These are phyloP conservation scores for Aureobasidium sp. DNA, from an alignment of 2,329 filamentous ascomycete genomes.

Conservation along the genomic window DNA sequence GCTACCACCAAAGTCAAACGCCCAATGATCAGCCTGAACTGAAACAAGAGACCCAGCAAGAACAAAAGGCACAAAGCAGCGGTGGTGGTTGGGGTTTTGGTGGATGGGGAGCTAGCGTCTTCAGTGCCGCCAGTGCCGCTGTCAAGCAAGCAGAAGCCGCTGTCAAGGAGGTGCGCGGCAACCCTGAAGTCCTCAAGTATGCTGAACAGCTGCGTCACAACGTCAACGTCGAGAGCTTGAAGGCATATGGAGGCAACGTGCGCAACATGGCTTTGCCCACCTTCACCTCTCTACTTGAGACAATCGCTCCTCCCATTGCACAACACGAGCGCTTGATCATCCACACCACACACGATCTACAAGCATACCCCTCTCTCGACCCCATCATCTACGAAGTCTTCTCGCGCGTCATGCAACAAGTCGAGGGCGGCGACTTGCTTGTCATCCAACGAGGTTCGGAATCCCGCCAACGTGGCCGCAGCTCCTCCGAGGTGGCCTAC, in stretches of 20 bases:
- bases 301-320: conserved; percentile 89
- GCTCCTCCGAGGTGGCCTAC: conserved; percentile 53
- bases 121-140: conserved; percentile 70
- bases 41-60: not conserved
- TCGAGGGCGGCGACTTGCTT: conserved; percentile 89
- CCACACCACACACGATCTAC: conserved; percentile 92
- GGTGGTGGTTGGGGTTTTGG: conserved; percentile 43
- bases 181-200: conserved; percentile 95
- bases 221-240: conserved; percentile 74
- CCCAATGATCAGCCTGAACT: conserved; percentile 32
- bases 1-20: conserved; percentile 63
- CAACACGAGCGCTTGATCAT: conserved; percentile 95
- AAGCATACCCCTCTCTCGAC: conserved; percentile 89
- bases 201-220: conserved; percentile 69
- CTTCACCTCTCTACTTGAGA: conserved; percentile 90
- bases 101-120: conserved; percentile 82
- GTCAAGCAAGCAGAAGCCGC: conserved; percentile 89
- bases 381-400: conserved; percentile 88
- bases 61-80: conserved; percentile 22
- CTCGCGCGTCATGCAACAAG: conserved; percentile 94
- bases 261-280: conserved; percentile 82
- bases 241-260: conserved; percentile 77
- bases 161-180: conserved; percentile 90
- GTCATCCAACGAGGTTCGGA: conserved; percentile 92
- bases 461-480: conserved; percentile 50